Evolutionary conservation across 78 protist species (phyloP).

Genomic region (Dictyostelium citrinum): DNA sequence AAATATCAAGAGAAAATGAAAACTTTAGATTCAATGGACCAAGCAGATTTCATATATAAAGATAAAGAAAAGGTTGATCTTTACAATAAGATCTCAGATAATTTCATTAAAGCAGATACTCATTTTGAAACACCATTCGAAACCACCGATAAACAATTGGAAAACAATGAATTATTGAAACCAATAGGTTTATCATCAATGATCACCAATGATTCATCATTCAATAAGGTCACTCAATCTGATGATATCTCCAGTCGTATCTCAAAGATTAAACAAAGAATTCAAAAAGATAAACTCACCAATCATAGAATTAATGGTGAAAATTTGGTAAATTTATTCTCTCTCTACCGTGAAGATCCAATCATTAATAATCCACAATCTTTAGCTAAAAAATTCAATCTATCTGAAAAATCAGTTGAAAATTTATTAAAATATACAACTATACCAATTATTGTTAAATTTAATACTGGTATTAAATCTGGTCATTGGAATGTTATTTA

Average conservation of each 20-base stretch:
- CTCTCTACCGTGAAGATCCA: conserved; percentile 34
- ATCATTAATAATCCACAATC: background rate
- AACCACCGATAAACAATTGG: background rate
- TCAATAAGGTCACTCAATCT: background rate
- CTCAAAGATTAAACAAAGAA: conserved; percentile 31
- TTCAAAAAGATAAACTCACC: background rate
- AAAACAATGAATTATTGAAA: background rate
- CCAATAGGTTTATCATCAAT: background rate
- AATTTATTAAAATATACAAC: conserved; percentile 16
- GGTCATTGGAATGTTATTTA: conserved; percentile 53
- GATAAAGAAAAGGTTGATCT: background rate
- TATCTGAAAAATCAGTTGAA: background rate
- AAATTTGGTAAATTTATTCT: background rate
- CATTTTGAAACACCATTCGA: background rate
- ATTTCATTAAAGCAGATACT: background rate
- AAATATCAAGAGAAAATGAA: conserved; percentile 7
- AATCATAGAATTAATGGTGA: background rate
- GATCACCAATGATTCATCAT: background rate
- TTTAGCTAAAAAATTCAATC: background rate
- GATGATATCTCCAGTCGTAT: conserved; percentile 23
- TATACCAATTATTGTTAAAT: conserved; percentile 30
- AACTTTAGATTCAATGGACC: background rate
- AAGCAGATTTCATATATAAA: background rate
- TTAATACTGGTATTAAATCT: conserved; percentile 36
- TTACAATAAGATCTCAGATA: background rate